Base-by-base conservation (phyloP, 768 basidiomycete genomes). In the Pleurotus platypus region DNA sequence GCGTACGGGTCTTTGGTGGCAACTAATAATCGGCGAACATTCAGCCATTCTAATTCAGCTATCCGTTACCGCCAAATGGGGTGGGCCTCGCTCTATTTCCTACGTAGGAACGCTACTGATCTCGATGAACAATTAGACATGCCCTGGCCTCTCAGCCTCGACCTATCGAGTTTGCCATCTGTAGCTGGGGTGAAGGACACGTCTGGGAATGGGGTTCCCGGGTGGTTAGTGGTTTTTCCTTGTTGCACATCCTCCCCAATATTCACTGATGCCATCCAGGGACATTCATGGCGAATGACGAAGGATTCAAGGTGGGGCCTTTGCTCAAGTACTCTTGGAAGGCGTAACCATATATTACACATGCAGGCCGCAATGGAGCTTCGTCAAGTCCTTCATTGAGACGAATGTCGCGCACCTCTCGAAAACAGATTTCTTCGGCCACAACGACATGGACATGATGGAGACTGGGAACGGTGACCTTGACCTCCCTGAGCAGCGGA, bases 381-480 rank as follows among this genome's bases (percentile, higher is more conserved):
- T 75, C 61, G 78, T 84, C 46, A 75, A 72, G 5, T 70, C 65
- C 15, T 75, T 80, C 60, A 78, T 83, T 35, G 66, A 56, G 4
- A 74, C 64, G 16, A 81, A 82, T 57, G 77, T 74, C 8, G 63
- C 68, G 13, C 69, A 78, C 60, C 60, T 80, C 15, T 67, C 72
- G 15, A 68, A 71, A 16, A 68, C 78, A 59, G 69, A 77, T 53
- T 84, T 83, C 61, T 74, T 66, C 40, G 70, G 75, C 0, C 81
- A 83, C 61, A 81, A 82, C 57, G 82, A 84, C 57, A 82, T 83
- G 81, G 81, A 83, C 63, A 83, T 82, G 81, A 78, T 78, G 75
- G 75, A 78, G 59, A 77, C 78, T 37, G 76, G 81, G 35, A 83
- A 83, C 60, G 82, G 82, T 3, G 69, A 65, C 37, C 66, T 82